Percentiles rank a stretch among this genome's conserved stretches.
Evolutionary conservation across 2,329 filamentous ascomycete species (phyloP).

Genomic region (Talaromyces sp.): DNA sequence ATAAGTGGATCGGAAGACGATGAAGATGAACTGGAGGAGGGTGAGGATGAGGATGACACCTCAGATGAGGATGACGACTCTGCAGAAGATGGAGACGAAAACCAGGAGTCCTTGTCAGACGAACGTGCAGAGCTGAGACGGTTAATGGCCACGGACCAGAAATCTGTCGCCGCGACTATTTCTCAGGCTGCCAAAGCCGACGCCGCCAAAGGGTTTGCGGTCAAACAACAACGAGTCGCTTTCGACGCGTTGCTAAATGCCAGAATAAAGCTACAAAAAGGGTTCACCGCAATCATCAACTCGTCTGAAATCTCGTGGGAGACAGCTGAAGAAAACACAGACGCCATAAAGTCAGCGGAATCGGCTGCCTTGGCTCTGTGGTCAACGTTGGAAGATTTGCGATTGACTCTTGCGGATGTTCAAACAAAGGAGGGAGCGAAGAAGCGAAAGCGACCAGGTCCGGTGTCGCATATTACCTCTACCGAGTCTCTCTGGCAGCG

Average conservation of each 20-base stretch:
- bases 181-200: constrained; percentile 70
- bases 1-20: constrained; percentile 6
- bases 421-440: constrained; percentile 33
- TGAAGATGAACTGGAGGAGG: constrained; percentile 17
- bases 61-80: constrained; percentile 34
- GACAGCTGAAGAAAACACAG: constrained; percentile 27
- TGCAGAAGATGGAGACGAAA: constrained; percentile 28
- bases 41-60: constrained; percentile 21
- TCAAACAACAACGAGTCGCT: constrained; percentile 77
- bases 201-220: constrained; percentile 77
- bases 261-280: constrained; percentile 90
- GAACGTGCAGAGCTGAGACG: constrained; percentile 61
- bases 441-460: constrained; percentile 50
- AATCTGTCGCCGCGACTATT: constrained; percentile 61
- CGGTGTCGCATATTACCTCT: constrained; percentile 50
- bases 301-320: constrained; percentile 48
- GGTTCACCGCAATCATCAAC: constrained; percentile 76
- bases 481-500: constrained; percentile 68
- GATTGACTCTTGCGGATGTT: constrained; percentile 38
- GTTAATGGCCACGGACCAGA: constrained; percentile 66
- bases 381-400: constrained; percentile 59
- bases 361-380: constrained; percentile 80
- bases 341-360: constrained; percentile 72
- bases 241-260: constrained; percentile 89
- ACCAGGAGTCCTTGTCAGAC: constrained; percentile 26